Evolutionary conservation across 208 protist genomes (phyloP), one percentile per base, ranked within the genome.

Genomic region (Acanthamoeba royreba): DNA sequence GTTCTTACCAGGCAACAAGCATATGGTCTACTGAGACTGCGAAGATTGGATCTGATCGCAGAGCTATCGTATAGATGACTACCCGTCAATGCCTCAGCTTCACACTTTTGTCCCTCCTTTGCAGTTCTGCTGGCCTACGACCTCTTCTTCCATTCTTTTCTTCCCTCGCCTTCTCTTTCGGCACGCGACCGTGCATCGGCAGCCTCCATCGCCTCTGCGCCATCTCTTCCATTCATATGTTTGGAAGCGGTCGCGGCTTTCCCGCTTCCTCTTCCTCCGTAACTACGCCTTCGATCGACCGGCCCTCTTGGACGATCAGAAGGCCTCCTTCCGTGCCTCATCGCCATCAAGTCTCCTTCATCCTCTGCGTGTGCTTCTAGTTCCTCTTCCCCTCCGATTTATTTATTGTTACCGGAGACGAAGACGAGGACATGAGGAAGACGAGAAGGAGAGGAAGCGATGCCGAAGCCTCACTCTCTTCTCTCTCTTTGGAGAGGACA

Each of bases 1-100:
- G n/a, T n/a, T n/a, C n/a, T n/a, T n/a, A n/a, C n/a, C n/a, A n/a
- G 66, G 66, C 35, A 77, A 77, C 66, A 77, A 77, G 66, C 66
- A 77, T 38, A 38, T 43, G 66, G 66, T 77, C 66, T 77, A 77
- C 66, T 77, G 66, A 77, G 66, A 66, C 35, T 38, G 66, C 66
- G 66, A 77, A 77, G 66, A 77, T 77, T 77, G 66, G 66, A 77
- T 77, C 66, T 77, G 66, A 15, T 17, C 19, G 49, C 49, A 9
- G 49, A 9, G 49, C 49, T 77, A 77, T 77, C 66, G 45, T 77
- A 77, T 77, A 31, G 66, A 77, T 77, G 45, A 77, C 66, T 8
- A 28, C 66, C n/a, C 19, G 40, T 33, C 55, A 28, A 17, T 42
- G 13, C 61, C 33, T 72, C 61, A 4, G 8, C 61, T 66, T n/a